These are phyloP conservation scores for Lichtheimia corymbifera DNA, from an alignment of 371 early-diverging fungal species.

Conservation along the genomic window DNA sequence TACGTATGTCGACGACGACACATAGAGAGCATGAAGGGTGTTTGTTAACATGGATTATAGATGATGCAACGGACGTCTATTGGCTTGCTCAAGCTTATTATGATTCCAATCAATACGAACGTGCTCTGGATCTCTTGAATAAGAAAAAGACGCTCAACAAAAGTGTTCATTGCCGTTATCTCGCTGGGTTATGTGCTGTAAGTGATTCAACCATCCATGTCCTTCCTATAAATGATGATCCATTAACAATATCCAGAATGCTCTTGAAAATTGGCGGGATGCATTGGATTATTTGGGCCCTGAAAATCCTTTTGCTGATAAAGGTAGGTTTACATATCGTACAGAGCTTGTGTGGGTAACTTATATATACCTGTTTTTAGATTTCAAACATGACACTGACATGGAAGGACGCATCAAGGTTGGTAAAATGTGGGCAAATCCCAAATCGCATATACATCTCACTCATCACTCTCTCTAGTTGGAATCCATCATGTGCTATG, in stretches of 20 bases:
- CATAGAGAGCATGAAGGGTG: too few relatives aligned
- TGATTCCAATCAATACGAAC: constrained; percentile 58
- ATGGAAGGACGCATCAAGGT: constrained; percentile 12
- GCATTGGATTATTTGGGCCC: constrained; percentile 61
- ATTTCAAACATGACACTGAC: not conserved
- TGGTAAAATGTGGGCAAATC: not conserved
- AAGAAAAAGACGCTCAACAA: constrained; percentile 46
- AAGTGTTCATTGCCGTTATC: constrained; percentile 59
- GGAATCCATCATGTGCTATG: constrained; percentile 66
- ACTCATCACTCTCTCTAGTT: constrained; percentile 33
- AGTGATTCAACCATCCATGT: constrained; percentile 15
- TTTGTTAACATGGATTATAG: too few relatives aligned
- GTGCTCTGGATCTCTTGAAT: constrained; percentile 60
- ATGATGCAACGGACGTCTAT: constrained; percentile 59
- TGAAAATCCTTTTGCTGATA: constrained; percentile 52
- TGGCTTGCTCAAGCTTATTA: constrained; percentile 63
- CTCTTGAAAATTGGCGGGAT: constrained; percentile 59
- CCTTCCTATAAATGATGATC: constrained; percentile 6
- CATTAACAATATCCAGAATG: constrained; percentile 38
- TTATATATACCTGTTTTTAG: not conserved
- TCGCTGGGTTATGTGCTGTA: constrained; percentile 68
- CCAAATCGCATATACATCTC: not conserved
- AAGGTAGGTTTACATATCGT: constrained; percentile 6
- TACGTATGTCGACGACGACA: too few relatives aligned
- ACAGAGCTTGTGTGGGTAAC: not conserved